Base-by-base conservation (phyloP, 208 protist genomes). In the Wallacemonas sp. region DNA sequence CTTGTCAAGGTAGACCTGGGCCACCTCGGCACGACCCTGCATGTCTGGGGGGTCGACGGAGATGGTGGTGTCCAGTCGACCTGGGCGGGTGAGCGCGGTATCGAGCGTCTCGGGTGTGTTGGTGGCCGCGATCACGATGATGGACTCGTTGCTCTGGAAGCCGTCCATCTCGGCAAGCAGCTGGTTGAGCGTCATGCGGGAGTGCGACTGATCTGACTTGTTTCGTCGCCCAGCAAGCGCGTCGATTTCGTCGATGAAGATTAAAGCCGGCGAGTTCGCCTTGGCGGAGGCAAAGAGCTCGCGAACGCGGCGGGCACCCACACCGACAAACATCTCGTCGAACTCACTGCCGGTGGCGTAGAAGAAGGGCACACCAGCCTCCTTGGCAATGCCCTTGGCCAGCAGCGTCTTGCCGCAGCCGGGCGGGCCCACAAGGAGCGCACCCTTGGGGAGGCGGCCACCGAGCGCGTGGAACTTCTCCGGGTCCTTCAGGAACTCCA, bases 211-310 rank as follows among this genome's bases (percentile, higher is more conserved):
- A 67, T 96, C 91, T 20, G 44, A 67, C 29, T 78, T 48, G 36
- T 79, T 84, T 59, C 96, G 84, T 42, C 80, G 87, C 20, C 84
- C 86, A 14, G 96, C 98, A 10, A 99, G 79, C 0, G 97, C 94
- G 76, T 99, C 98, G 63, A 99, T 98, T 77, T 99, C 98, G 85
- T 99, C 98, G 45, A 99, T 99, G 73, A 99, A 99, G 46, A 99
- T 98, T 57, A 99, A 94, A 48, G 96, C 96, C 31, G 98, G 98
- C 18, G 91, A 63, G 42, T 91, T 65, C n/a, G 85, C 76, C 81
- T 98, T 98, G 16, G 98, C 98, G 16, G 89, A 85, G 0, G 81
- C 87, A 74, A 99, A 99, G 22, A 99, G 79, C 45, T 98, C 92
- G 33, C 97, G 86, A 10, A 99, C 89, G 32, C 98, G 87, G 25